Evolutionary conservation across 1,284 basidiomycete species (phyloP).

Genomic region (Boletus holoroseus): DNA sequence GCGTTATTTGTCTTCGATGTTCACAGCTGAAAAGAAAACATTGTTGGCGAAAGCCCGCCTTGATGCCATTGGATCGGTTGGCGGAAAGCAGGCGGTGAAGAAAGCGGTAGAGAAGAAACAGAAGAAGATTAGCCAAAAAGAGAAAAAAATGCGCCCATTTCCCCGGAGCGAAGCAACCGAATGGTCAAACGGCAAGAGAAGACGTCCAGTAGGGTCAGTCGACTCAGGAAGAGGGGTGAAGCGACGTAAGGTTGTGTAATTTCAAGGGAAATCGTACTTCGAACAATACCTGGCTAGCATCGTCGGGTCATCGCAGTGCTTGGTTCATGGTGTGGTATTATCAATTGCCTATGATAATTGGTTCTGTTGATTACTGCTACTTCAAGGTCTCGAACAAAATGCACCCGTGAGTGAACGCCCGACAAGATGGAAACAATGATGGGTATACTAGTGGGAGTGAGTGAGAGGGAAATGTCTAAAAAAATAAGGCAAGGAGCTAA

Average conservation of each 20-base stretch:
- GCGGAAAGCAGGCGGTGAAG: conserved; percentile 77
- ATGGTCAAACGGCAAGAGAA: conserved; percentile 13
- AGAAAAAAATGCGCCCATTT: conserved; percentile 80
- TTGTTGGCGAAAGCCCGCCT: conserved; percentile 70
- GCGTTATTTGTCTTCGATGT: conserved; percentile 2
- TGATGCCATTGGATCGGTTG: conserved; percentile 66
- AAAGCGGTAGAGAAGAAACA: conserved; percentile 86
- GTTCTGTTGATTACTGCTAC: conserved; percentile 28
- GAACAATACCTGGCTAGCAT: neutral
- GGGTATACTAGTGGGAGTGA: conserved; percentile 27
- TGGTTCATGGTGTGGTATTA: conserved; percentile 23
- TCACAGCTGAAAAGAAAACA: conserved; percentile 70
- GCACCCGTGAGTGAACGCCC: conserved; percentile 20
- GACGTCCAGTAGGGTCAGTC: conserved; percentile 11
- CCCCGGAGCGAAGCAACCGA: conserved; percentile 28
- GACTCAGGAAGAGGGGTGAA: conserved; percentile 15
- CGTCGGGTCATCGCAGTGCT: neutral
- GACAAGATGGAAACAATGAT: conserved; percentile 30
- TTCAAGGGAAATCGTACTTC: neutral
- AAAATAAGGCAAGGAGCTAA: conserved; percentile 22
- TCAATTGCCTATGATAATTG: conserved; percentile 30
- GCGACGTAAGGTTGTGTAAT: conserved; percentile 24
- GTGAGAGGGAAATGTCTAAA: conserved; percentile 24
- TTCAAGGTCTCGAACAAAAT: conserved; percentile 28
- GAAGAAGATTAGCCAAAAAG: conserved; percentile 83